Percentiles rank a stretch among this genome's conserved stretches.
phyloP scores from a whole-genome alignment of 306 rosid genomes.

The Glycine latifolia region DNA sequence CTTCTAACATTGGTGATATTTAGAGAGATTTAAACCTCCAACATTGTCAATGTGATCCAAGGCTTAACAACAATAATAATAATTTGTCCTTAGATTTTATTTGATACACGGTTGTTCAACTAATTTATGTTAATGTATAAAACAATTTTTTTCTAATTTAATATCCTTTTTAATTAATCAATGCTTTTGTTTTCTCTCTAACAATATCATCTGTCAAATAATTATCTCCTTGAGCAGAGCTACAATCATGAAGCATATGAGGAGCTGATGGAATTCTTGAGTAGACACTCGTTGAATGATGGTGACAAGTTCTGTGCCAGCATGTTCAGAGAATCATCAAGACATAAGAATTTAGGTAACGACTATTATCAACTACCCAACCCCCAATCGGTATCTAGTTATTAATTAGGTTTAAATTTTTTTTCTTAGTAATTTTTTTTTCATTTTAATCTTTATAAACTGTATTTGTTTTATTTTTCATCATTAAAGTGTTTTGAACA shows the following conservation, averaged over 20 bases:
- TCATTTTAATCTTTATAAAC: no score
- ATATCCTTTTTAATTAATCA: neutral
- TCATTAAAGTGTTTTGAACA: no score
- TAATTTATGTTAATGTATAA: neutral
- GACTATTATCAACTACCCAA: conserved; percentile 6
- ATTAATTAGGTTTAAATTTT: neutral
- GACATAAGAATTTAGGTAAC: conserved; percentile 83
- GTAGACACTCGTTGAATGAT: conserved; percentile 74
- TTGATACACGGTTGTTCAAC: neutral
- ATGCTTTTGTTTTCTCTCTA: neutral
- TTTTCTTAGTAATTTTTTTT: no score
- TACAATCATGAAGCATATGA: conserved; percentile 84
- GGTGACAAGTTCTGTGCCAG: conserved; percentile 87
- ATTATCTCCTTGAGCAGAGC: conserved; percentile 64
- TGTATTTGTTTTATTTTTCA: no score
- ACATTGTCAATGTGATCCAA: neutral
- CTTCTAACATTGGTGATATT: neutral
- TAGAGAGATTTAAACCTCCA: neutral
- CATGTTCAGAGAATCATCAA: conserved; percentile 87
- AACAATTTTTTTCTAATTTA: neutral
- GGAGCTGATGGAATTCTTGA: conserved; percentile 83
- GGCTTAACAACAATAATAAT: neutral
- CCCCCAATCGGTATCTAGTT: conserved; percentile 20
- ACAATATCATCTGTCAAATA: conserved; percentile 36
- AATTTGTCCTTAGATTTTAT: neutral